Evolutionary conservation across 768 basidiomycete species (phyloP).

Genomic region (Lentinula detonsa): DNA sequence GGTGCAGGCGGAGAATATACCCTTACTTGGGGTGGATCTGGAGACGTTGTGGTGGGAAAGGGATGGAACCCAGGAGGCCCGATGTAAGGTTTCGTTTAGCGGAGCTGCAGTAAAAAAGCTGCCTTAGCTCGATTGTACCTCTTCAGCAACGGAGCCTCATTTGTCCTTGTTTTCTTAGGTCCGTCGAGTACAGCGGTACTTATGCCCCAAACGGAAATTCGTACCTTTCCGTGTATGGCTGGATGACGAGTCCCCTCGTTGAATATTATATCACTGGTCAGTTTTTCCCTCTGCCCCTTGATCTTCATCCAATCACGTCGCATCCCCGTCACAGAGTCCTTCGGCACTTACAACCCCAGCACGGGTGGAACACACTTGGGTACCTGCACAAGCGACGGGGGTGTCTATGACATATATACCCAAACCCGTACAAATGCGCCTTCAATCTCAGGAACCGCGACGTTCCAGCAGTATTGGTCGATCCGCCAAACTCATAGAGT

Average conservation of each 20-base stretch:
- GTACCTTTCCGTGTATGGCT: conserved; percentile 37
- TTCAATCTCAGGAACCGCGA: conserved; percentile 35
- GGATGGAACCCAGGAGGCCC: conserved; percentile 3
- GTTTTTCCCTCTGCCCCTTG: neutral
- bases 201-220: conserved; percentile 29
- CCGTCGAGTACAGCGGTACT: conserved; percentile 30
- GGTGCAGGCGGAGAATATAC: conserved; percentile 22
- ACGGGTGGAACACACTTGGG: conserved; percentile 25
- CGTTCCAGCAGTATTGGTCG: conserved; percentile 45
- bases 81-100: neutral
- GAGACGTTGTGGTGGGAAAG: conserved; percentile 32
- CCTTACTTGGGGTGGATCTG: conserved; percentile 24
- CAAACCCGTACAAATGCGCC: conserved; percentile 31
- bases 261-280: conserved; percentile 41
- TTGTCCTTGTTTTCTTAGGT: conserved; percentile 14
- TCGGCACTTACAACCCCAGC: conserved; percentile 32
- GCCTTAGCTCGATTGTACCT: neutral
- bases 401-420: conserved; percentile 32
- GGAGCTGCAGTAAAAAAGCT: neutral
- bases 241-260: conserved; percentile 38
- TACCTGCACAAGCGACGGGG: conserved; percentile 13
- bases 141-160: neutral
- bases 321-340: conserved; percentile 41
- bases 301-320: conserved; percentile 9
- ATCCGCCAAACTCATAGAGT: conserved; percentile 31